phyloP scores from a whole-genome alignment of 2,329 filamentous ascomycete genomes.

The Fusarium mundagurra region DNA sequence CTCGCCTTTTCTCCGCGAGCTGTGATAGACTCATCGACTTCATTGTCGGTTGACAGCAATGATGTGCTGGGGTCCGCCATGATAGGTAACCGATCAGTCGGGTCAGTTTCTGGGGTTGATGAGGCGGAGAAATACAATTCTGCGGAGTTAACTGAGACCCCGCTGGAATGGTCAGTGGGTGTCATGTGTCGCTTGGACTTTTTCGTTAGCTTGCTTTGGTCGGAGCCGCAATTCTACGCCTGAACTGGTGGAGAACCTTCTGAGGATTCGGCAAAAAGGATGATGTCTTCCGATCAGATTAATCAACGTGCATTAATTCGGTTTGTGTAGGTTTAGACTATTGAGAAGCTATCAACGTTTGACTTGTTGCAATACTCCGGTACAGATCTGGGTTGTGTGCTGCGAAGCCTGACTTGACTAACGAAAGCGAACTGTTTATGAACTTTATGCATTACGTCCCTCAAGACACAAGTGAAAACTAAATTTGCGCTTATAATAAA shows the following conservation, averaged over 20 bases:
- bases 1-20: not conserved
- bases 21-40: not conserved
- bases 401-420: too few species aligned
- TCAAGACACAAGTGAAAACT: rapidly evolving
- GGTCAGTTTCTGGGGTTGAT: not conserved
- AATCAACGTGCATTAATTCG: too few species aligned
- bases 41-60: not conserved
- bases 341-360: rapidly evolving
- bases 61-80: not conserved
- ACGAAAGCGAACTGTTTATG: too few species aligned
- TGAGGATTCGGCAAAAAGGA: not conserved
- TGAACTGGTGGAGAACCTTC: not conserved
- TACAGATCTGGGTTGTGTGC: too few species aligned
- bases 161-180: not conserved
- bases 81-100: not conserved
- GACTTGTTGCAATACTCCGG: rapidly evolving
- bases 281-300: not conserved
- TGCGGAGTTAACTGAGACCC: not conserved
- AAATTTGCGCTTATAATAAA: too few species aligned
- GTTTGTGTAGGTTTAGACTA: rapidly evolving
- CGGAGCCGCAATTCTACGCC: not conserved
- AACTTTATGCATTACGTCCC: too few species aligned
- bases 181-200: not conserved
- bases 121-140: slow-evolving; percentile 1
- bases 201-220: not conserved